Conservation (phyloP, 2,329 filamentous ascomycete genomes). For the Fusarium secorum region DNA sequence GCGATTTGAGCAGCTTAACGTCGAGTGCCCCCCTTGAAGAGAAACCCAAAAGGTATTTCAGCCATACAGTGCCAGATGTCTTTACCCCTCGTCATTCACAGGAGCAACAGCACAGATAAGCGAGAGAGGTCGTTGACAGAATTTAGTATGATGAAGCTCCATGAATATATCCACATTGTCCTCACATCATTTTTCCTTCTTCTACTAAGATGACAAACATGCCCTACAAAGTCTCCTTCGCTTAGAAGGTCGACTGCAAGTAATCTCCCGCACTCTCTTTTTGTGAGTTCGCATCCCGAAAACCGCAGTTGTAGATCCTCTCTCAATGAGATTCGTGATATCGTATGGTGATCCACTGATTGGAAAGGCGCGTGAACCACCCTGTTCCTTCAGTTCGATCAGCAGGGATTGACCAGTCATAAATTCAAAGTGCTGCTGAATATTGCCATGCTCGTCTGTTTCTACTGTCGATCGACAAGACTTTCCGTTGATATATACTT, state of each 20-base stretch:
- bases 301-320: not conserved
- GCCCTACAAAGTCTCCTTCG: not conserved
- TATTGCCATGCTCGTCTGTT: not conserved
- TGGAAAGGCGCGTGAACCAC: not conserved
- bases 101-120: not conserved
- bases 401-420: not conserved
- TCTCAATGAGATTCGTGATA: not conserved
- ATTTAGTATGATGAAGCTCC: not conserved
- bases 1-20: not conserved
- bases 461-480: not conserved
- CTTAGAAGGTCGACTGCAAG: conserved; percentile 6
- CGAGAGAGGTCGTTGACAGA: too few species aligned
- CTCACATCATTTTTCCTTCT: not conserved
- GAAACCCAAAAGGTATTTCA: not conserved
- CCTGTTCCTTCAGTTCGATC: conserved; percentile 6
- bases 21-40: not conserved
- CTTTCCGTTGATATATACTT: conserved; percentile 3
- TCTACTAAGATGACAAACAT: not conserved
- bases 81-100: not conserved
- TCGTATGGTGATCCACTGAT: conserved; percentile 1
- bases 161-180: not conserved
- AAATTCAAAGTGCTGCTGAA: not conserved
- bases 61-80: not conserved
- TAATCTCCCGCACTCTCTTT: not conserved
- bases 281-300: conserved; percentile 4